Conservation (phyloP, 495 filamentous ascomycete genomes). For the Podospora pseudocomata region DNA sequence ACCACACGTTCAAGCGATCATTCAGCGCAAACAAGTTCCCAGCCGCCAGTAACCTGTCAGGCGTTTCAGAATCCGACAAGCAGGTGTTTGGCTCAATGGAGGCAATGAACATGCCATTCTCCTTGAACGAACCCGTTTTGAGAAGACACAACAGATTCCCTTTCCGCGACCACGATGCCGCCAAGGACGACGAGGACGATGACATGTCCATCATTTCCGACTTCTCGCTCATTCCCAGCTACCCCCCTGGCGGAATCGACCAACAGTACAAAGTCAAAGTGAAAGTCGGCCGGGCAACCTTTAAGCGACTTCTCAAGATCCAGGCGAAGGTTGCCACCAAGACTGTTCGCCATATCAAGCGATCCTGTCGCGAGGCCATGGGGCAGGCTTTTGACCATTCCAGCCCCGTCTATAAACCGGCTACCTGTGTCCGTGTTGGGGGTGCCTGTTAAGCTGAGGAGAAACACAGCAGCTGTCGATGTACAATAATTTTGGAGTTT, state of each 20-base stretch:
- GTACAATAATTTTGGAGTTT: not conserved
- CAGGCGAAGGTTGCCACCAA: conserved; percentile 20
- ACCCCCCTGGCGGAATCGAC: conserved; percentile 20
- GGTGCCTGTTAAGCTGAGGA: not conserved
- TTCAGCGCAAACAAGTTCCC: not conserved
- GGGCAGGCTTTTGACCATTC: conserved; percentile 11
- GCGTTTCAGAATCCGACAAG: not conserved
- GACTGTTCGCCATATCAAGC: conserved; percentile 16
- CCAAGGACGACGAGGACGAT: conserved; percentile 7
- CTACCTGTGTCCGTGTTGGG: conserved; percentile 22
- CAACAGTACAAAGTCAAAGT: conserved; percentile 13
- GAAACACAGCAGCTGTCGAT: not conserved
- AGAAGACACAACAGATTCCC: not conserved
- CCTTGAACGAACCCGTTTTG: not conserved
- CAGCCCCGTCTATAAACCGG: not conserved
- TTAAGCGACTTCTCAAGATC: conserved; percentile 13
- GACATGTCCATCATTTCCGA: conserved; percentile 26
- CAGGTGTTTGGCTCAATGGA: not conserved
- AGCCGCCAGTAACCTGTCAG: not conserved
- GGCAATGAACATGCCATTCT: not conserved
- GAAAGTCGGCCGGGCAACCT: conserved; percentile 8
- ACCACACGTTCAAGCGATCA: not conserved
- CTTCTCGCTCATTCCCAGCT: conserved; percentile 24
- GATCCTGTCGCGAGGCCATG: conserved; percentile 15
- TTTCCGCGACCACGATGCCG: conserved; percentile 1